Evolutionary conservation across 1,284 basidiomycete species (phyloP).

Genomic region (Rhodotorula sp.): DNA sequence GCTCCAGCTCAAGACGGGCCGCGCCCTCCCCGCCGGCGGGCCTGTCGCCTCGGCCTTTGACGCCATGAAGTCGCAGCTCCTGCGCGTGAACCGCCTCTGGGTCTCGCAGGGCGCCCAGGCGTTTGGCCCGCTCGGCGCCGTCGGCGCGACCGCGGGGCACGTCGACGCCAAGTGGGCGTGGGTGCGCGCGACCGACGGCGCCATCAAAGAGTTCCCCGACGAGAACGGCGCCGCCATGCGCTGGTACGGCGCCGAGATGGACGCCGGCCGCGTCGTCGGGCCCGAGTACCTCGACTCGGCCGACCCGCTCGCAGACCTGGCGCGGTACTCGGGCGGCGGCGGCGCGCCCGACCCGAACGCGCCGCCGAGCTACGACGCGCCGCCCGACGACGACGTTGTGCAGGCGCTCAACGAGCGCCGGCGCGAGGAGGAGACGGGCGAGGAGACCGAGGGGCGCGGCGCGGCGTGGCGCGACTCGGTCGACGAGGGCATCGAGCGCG

Average conservation of each 20-base stretch:
- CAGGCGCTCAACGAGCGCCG: conserved; percentile 20
- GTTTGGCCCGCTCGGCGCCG: conserved; percentile 36
- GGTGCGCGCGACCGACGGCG: conserved; percentile 39
- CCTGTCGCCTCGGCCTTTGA: conserved; percentile 35
- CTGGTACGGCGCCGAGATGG: conserved; percentile 15
- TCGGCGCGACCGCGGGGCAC: conserved; percentile 27
- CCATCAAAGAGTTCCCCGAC: conserved; percentile 31
- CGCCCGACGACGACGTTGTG: conserved; percentile 14
- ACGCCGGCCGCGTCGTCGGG: conserved; percentile 25
- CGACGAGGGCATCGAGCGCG: conserved; percentile 1
- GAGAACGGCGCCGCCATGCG: neutral
- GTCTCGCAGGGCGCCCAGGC: conserved; percentile 23
- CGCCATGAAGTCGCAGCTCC: conserved; percentile 33
- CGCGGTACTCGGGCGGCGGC: neutral
- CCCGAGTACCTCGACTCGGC: conserved; percentile 7
- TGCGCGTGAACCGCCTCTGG: conserved; percentile 31
- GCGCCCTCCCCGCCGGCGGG: neutral
- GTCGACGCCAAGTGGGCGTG: conserved; percentile 29
- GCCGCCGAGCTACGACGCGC: conserved; percentile 23
- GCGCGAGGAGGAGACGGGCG: conserved; percentile 7
- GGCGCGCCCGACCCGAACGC: neutral
- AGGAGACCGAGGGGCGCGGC: neutral
- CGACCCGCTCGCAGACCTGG: conserved; percentile 1
- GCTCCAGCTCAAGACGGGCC: conserved; percentile 4
- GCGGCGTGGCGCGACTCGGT: conserved; percentile 12